These are phyloP conservation scores for Clitoria ternatea DNA, from an alignment of 306 rosid species.

Conservation along the genomic window DNA sequence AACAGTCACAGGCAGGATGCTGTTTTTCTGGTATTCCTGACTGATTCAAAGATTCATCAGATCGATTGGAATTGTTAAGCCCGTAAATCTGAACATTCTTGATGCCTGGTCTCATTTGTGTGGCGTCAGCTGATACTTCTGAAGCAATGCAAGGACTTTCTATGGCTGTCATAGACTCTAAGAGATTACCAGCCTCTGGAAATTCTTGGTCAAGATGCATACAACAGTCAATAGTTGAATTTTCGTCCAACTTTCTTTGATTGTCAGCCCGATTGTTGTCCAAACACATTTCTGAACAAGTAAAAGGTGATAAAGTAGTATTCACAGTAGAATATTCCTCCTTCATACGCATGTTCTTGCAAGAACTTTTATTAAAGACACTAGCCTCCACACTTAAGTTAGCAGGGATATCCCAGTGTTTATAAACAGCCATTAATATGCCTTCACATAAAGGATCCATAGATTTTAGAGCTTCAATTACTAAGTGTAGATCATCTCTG, in stretches of 20 bases:
- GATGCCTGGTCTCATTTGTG: constrained; percentile 37
- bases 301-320: constrained; percentile 26
- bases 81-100: constrained; percentile 29
- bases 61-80: constrained; percentile 31
- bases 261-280: constrained; percentile 39
- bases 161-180: constrained; percentile 35
- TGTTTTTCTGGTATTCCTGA: constrained; percentile 33
- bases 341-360: constrained; percentile 23
- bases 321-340: constrained; percentile 30
- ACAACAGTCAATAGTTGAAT: constrained; percentile 28
- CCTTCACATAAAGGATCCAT: constrained; percentile 49
- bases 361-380: constrained; percentile 28
- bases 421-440: constrained; percentile 57
- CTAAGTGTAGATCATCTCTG: constrained; percentile 61
- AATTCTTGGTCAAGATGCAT: constrained; percentile 35
- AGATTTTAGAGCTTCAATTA: constrained; percentile 65
- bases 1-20: constrained; percentile 32
- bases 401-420: constrained; percentile 61
- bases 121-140: constrained; percentile 55
- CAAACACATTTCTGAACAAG: constrained; percentile 37
- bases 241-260: constrained; percentile 39
- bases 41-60: constrained; percentile 40
- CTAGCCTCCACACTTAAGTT: constrained; percentile 33
- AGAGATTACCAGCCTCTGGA: constrained; percentile 31
- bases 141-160: constrained; percentile 51